A percentile compares a stretch with the other conserved stretches of the same genome.
These are phyloP conservation scores for Nakaseomyces delphensis DNA, from an alignment of 1,139 yeast genomes.

Conservation along the genomic window DNA sequence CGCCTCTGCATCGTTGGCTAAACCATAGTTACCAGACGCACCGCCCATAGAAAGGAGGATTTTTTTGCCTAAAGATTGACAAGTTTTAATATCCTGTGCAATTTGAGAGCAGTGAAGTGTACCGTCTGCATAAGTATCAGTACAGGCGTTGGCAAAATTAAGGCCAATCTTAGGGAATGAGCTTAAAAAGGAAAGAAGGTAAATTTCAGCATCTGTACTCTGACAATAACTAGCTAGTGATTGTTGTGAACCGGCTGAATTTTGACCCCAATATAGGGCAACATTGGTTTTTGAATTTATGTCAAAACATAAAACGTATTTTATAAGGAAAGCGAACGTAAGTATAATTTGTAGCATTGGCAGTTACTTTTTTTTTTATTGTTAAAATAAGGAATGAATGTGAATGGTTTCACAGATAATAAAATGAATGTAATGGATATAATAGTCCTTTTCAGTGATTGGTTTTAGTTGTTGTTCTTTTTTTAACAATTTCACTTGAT, in stretches of 20 bases:
- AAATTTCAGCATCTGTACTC: conserved; percentile 59
- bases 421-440: not conserved
- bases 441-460: no score
- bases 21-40: conserved; percentile 72
- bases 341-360: not conserved
- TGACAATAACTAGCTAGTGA: conserved; percentile 61
- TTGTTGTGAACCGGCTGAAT: conserved; percentile 67
- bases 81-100: conserved; percentile 69
- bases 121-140: conserved; percentile 45
- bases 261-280: conserved; percentile 90
- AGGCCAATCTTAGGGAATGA: conserved; percentile 51
- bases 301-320: conserved; percentile 10
- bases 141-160: conserved; percentile 66
- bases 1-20: conserved; percentile 53
- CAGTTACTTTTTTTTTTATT: not conserved
- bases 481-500: no score
- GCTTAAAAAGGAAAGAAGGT: conserved; percentile 61
- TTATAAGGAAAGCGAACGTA: conserved; percentile 1
- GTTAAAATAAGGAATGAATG: not conserved
- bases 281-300: conserved; percentile 43
- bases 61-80: conserved; percentile 73
- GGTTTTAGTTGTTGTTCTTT: no score
- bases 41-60: conserved; percentile 84
- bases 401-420: not conserved
- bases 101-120: conserved; percentile 52